These are phyloP conservation scores for Stevia rebaudiana DNA, from an alignment of 140 eudicot genomes.

Conservation along the genomic window DNA sequence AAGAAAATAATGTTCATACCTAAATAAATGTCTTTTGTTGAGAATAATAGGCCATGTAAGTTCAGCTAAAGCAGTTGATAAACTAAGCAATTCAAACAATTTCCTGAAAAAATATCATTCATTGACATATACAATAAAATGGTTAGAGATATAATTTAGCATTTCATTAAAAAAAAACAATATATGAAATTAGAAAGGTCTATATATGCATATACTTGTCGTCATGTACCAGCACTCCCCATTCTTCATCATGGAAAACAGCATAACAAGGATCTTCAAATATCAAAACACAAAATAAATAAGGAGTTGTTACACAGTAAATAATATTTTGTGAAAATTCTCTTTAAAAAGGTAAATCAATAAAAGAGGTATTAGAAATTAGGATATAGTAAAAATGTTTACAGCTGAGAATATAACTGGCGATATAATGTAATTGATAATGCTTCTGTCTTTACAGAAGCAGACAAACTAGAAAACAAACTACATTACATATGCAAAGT, in stretches of 20 bases:
- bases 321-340: not conserved
- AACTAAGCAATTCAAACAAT: conserved; percentile 80
- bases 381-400: not conserved
- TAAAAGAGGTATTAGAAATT: not conserved
- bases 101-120: conserved; percentile 46
- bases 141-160: not conserved
- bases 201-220: conserved; percentile 61
- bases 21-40: conserved; percentile 58
- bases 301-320: not conserved
- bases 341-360: not conserved
- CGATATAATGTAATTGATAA: not conserved
- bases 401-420: not conserved
- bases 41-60: conserved; percentile 90
- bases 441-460: not conserved
- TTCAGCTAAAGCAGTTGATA: conserved; percentile 88
- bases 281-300: conserved; percentile 19
- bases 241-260: conserved; percentile 58
- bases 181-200: not conserved
- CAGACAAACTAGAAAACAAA: not conserved
- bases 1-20: conserved; percentile 38
- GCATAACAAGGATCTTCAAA: conserved; percentile 55
- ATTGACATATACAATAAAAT: not conserved
- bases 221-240: conserved; percentile 46
- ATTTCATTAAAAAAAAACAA: not conserved
- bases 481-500: not conserved